These are phyloP conservation scores for Carex sylvatica DNA, from an alignment of 202 grass and related monocot genomes.

Conservation along the genomic window DNA sequence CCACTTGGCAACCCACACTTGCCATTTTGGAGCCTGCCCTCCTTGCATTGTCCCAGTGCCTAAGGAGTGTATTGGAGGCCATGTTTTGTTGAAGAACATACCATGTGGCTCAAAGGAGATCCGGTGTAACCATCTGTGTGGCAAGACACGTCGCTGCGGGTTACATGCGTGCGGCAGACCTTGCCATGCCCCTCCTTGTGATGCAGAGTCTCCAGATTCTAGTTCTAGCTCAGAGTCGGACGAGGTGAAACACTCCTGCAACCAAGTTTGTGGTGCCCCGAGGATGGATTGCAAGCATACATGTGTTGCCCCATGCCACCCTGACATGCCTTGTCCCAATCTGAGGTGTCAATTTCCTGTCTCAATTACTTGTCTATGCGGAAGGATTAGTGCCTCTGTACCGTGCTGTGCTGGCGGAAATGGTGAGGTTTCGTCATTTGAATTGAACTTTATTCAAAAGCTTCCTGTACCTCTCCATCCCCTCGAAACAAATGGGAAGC, in stretches of 20 bases:
- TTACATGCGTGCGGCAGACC: slow-evolving; percentile 70
- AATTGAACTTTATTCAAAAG: slow-evolving; percentile 78
- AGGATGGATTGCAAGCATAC: slow-evolving; percentile 97
- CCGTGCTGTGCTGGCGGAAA: slow-evolving; percentile 71
- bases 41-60: slow-evolving; percentile 70
- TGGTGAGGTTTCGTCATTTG: slow-evolving; percentile 48
- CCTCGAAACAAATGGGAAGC: slow-evolving; percentile 65
- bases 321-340: slow-evolving; percentile 70
- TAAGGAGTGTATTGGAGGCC: slow-evolving; percentile 84
- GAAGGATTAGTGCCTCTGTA: slow-evolving; percentile 59
- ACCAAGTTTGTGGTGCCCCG: slow-evolving; percentile 75
- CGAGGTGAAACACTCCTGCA: slow-evolving; percentile 60
- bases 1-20: slow-evolving; percentile 71
- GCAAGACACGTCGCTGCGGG: slow-evolving; percentile 91
- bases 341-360: slow-evolving; percentile 69
- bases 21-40: slow-evolving; percentile 85
- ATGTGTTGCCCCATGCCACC: slow-evolving; percentile 76
- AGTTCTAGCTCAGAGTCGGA: slow-evolving; percentile 49
- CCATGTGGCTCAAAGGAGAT: slow-evolving; percentile 95
- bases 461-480: slow-evolving; percentile 65
- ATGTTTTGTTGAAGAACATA: slow-evolving; percentile 92
- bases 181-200: slow-evolving; percentile 84
- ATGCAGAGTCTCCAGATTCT: slow-evolving; percentile 44
- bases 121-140: slow-evolving; percentile 92
- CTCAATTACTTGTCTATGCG: slow-evolving; percentile 77